Evolutionary conservation across 2,329 filamentous ascomycete species (phyloP).

Genomic region (Xylariaceae sp.): DNA sequence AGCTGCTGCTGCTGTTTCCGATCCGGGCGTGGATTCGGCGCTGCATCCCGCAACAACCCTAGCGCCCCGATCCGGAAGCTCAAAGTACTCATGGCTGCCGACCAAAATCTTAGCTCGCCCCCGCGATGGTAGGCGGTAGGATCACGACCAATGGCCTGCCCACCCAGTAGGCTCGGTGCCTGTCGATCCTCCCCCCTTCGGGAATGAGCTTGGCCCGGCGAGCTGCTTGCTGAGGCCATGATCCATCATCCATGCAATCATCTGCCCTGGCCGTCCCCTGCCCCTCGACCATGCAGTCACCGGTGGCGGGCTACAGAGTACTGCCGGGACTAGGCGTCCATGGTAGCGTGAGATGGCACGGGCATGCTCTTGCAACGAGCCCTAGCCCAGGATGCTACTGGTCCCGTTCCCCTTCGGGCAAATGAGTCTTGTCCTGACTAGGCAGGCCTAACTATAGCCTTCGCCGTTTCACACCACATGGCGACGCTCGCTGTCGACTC

Average conservation of each 20-base stretch:
- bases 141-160: neutral
- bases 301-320: neutral
- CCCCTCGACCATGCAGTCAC: constrained; percentile 13
- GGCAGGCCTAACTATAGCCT: neutral
- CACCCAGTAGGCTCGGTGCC: constrained; percentile 8
- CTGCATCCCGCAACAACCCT: neutral
- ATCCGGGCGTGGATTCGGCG: constrained; percentile 4
- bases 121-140: neutral
- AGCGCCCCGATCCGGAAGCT: constrained; percentile 20
- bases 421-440: constrained; percentile 6
- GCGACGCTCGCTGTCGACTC: constrained; percentile 7
- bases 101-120: constrained; percentile 3
- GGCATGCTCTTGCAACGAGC: constrained; percentile 14
- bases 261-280: constrained; percentile 23
- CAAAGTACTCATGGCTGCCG: constrained; percentile 5
- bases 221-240: no score
- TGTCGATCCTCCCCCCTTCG: constrained; percentile 20
- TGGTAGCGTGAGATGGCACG: neutral
- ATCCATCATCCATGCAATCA: constrained; percentile 23
- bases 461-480: constrained; percentile 7
- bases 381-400: constrained; percentile 13
- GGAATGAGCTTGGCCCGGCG: no score
- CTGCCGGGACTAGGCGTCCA: constrained; percentile 7
- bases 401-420: constrained; percentile 1
- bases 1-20: constrained; percentile 11